Conservation (phyloP, 2,329 filamentous ascomycete genomes). For the Teratosphaeriaceae sp. region DNA sequence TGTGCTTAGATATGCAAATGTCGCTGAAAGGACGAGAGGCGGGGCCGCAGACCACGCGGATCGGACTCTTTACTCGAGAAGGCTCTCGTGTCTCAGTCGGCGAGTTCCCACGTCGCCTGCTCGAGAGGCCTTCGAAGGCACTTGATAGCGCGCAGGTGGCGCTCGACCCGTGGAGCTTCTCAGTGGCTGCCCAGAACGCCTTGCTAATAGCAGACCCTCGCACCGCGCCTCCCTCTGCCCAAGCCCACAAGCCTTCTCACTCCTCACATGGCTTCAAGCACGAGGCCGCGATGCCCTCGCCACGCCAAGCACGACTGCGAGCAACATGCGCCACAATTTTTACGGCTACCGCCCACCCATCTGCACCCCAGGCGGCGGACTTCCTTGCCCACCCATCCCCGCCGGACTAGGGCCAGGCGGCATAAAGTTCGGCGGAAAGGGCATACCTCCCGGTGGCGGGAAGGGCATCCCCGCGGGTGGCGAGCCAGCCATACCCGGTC, state of each 20-base stretch:
- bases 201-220: background rate
- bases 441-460: slow-evolving; percentile 28
- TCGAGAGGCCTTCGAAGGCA: too few species aligned
- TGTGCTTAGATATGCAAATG: too few species aligned
- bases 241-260: background rate
- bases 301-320: background rate
- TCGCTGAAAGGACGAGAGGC: too few species aligned
- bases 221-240: background rate
- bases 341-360: slow-evolving; percentile 2
- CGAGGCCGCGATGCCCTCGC: background rate
- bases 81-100: too few species aligned
- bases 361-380: slow-evolving; percentile 2
- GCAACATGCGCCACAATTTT: background rate
- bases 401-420: too few species aligned
- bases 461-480: slow-evolving; percentile 20
- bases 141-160: too few species aligned
- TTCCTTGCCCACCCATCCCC: slow-evolving; percentile 7
- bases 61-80: too few species aligned
- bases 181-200: background rate
- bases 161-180: too few species aligned
- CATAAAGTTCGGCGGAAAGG: slow-evolving; percentile 13
- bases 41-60: too few species aligned
- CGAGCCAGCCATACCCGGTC: slow-evolving; percentile 8
- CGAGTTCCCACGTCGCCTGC: too few species aligned
- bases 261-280: too few species aligned